Conservation (phyloP, 2,329 filamentous ascomycete species). For the Dactylellina haptotyla region DNA sequence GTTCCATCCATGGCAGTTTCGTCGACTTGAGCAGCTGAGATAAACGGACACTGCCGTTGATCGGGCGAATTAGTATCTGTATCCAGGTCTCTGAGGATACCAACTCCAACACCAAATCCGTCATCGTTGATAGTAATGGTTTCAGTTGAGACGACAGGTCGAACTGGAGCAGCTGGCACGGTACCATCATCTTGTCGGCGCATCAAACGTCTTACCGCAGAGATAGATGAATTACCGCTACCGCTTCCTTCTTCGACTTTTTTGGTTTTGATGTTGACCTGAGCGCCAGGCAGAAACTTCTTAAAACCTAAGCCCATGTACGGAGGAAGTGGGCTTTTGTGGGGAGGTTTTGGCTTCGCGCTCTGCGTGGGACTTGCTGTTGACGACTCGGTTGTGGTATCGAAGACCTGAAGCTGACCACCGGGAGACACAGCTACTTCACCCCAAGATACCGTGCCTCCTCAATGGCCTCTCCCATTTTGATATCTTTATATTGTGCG, state of each 20-base stretch:
- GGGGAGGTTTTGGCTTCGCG: neutral
- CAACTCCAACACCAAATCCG: slow-evolving; percentile 11
- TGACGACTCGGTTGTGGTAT: neutral
- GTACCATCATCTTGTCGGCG: neutral
- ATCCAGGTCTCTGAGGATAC: slow-evolving; percentile 1
- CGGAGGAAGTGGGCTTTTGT: slow-evolving; percentile 1
- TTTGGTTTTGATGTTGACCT: slow-evolving; percentile 4
- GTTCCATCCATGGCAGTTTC: slow-evolving; percentile 10
- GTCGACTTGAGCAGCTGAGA: slow-evolving; percentile 10
- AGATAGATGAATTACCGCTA: neutral
- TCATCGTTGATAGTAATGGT: neutral
- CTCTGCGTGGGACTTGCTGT: neutral
- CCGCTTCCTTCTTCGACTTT: slow-evolving; percentile 3
- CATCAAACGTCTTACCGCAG: neutral
- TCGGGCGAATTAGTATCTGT: slow-evolving; percentile 1
- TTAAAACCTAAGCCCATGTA: slow-evolving; percentile 10
- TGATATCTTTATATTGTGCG: slow-evolving; percentile 18
- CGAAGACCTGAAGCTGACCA: slow-evolving; percentile 3
- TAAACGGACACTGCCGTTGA: slow-evolving; percentile 15
- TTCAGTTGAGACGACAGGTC: slow-evolving; percentile 10
- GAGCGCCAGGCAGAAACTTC: slow-evolving; percentile 7
- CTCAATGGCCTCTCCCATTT: slow-evolving; percentile 21
- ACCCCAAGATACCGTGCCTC: slow-evolving; percentile 14
- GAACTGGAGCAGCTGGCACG: neutral
- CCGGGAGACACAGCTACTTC: slow-evolving; percentile 10